These are phyloP conservation scores for Biscogniauxia mediterranea DNA, from an alignment of 2,329 filamentous ascomycete genomes.

Conservation along the genomic window DNA sequence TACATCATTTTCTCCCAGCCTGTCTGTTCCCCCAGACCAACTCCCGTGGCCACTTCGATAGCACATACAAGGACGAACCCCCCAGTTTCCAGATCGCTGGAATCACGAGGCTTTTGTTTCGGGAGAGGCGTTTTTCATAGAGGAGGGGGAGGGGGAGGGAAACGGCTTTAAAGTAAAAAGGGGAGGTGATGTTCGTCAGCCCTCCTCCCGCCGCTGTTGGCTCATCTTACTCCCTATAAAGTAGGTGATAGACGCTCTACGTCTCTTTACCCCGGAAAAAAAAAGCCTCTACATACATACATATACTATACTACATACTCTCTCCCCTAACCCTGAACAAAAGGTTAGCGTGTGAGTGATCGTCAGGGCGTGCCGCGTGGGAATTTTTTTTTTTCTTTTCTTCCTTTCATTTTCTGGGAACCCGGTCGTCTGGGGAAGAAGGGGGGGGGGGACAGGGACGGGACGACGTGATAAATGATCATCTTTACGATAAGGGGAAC, in stretches of 20 bases:
- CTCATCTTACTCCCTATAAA: slow-evolving; percentile 10
- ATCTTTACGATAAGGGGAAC: background rate
- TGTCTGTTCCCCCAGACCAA: slow-evolving; percentile 3
- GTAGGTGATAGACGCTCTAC: slow-evolving; percentile 17
- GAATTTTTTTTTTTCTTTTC: background rate
- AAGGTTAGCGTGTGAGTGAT: slow-evolving; percentile 10
- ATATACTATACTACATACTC: background rate
- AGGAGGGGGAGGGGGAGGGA: slow-evolving; percentile 1
- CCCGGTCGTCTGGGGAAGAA: background rate
- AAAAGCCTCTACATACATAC: slow-evolving; percentile 6
- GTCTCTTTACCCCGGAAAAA: slow-evolving; percentile 9
- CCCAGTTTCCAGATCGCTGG: slow-evolving; percentile 15
- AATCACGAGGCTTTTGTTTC: slow-evolving; percentile 9
- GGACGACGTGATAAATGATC: background rate
- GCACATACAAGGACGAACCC: background rate
- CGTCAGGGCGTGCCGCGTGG: slow-evolving; percentile 18
- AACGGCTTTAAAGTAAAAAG: background rate
- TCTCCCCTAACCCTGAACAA: background rate
- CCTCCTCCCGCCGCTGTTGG: background rate
- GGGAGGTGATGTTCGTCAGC: background rate
- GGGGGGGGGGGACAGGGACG: slow-evolving; percentile 1
- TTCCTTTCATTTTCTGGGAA: background rate
- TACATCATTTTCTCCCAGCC: slow-evolving; percentile 3
- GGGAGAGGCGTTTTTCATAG: slow-evolving; percentile 4
- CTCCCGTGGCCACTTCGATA: background rate